These are phyloP conservation scores for Pseudoneurospora amorphoporcata DNA, from an alignment of 495 filamentous ascomycete species.

Conservation along the genomic window DNA sequence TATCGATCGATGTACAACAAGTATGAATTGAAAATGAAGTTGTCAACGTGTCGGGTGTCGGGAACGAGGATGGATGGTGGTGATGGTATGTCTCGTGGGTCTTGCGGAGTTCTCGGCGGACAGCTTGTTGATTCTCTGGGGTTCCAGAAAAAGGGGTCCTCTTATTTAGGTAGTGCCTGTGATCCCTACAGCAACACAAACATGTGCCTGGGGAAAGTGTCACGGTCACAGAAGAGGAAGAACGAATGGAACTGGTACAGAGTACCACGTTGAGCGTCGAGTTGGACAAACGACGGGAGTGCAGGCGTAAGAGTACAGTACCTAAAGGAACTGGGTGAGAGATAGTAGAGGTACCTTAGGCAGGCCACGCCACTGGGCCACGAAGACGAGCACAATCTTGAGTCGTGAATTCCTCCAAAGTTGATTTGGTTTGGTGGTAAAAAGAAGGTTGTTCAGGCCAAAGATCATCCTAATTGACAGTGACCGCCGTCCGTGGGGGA, in stretches of 20 bases:
- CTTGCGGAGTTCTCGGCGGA: not conserved
- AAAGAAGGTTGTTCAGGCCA: not conserved
- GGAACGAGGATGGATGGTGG: not conserved
- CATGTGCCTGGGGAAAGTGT: not conserved
- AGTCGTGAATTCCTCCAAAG: not conserved
- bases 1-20: not conserved
- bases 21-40: not conserved
- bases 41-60: not conserved
- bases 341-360: too few species aligned
- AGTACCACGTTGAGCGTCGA: slow-evolving; percentile 32
- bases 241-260: slow-evolving; percentile 54
- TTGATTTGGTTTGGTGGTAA: not conserved
- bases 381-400: not conserved
- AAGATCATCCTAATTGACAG: not conserved
- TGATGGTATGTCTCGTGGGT: not conserved
- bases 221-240: slow-evolving; percentile 4
- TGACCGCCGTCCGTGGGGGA: not conserved
- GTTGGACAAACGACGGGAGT: not conserved
- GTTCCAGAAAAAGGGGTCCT: not conserved
- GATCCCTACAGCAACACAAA: not conserved
- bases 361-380: not conserved
- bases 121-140: not conserved
- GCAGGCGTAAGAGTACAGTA: not conserved
- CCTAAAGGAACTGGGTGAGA: not conserved
- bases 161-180: not conserved